phyloP scores from a whole-genome alignment of 768 basidiomycete genomes.

The Leccinum aurantiacum region DNA sequence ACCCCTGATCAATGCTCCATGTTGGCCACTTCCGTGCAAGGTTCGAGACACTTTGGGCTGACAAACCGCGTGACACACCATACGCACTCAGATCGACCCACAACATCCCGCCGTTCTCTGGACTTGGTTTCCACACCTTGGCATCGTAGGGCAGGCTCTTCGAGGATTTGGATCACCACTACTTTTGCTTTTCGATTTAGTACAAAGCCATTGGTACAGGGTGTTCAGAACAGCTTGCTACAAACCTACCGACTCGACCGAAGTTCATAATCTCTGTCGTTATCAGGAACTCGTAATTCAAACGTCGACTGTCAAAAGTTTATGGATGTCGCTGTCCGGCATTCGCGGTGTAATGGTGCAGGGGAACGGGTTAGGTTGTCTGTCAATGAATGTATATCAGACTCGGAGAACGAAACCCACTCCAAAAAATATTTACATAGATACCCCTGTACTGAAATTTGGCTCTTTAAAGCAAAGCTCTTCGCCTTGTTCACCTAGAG shows the following conservation, averaged over 20 bases:
- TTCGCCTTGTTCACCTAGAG: slow-evolving; percentile 25
- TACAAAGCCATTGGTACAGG: neutral
- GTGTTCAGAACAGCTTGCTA: neutral
- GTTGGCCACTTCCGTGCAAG: slow-evolving; percentile 20
- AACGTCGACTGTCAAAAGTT: neutral
- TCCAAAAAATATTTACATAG: slow-evolving; percentile 5
- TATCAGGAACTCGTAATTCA: neutral
- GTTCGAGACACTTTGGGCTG: slow-evolving; percentile 20
- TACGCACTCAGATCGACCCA: too few relatives aligned
- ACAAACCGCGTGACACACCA: slow-evolving; percentile 3
- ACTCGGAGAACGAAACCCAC: neutral
- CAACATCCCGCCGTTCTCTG: too few relatives aligned
- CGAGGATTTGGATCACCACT: neutral
- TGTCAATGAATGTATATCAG: slow-evolving; percentile 1
- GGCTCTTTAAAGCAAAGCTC: slow-evolving; percentile 20
- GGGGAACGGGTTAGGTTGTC: slow-evolving; percentile 16
- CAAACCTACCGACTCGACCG: neutral
- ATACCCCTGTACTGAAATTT: slow-evolving; percentile 16
- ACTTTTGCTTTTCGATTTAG: neutral
- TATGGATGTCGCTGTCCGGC: slow-evolving; percentile 3
- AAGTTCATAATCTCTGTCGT: neutral
- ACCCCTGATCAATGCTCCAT: slow-evolving; percentile 11
- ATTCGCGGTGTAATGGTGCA: slow-evolving; percentile 15
- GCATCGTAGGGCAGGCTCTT: neutral
- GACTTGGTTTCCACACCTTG: too few relatives aligned